These are phyloP conservation scores for Pyronema domesticum DNA, from an alignment of 495 filamentous ascomycete species.

Conservation along the genomic window DNA sequence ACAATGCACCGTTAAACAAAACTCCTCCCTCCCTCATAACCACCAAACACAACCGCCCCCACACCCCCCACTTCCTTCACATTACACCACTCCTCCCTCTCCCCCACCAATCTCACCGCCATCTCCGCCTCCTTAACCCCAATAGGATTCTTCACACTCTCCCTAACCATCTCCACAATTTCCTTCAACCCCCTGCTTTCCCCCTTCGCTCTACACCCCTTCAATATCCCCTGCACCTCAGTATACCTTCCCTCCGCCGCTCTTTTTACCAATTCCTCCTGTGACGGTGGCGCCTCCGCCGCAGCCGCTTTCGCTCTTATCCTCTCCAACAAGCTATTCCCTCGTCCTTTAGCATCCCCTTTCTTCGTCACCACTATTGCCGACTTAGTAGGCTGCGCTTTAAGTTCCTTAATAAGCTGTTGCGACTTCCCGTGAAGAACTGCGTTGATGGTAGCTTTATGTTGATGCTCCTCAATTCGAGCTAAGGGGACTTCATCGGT, in stretches of 20 bases:
- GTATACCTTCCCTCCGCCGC: slow-evolving; percentile 15
- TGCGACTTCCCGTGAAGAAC: slow-evolving; percentile 19
- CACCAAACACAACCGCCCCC: slow-evolving; percentile 17
- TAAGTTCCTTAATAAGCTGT: slow-evolving; percentile 15
- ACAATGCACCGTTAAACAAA: slow-evolving; percentile 15
- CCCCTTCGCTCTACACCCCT: slow-evolving; percentile 11
- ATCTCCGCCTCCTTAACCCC: slow-evolving; percentile 18
- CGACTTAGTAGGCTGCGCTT: slow-evolving; percentile 1
- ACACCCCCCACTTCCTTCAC: slow-evolving; percentile 16
- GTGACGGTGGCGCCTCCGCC: slow-evolving; percentile 11
- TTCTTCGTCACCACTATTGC: slow-evolving; percentile 3
- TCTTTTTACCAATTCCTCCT: slow-evolving; percentile 9
- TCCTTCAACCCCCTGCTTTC: slow-evolving; percentile 17
- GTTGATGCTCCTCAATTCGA: slow-evolving; percentile 12
- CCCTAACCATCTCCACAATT: slow-evolving; percentile 14
- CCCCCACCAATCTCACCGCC: slow-evolving; percentile 16
- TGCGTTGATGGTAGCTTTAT: slow-evolving; percentile 16
- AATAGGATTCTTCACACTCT: slow-evolving; percentile 21
- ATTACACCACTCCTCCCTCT: slow-evolving; percentile 15
- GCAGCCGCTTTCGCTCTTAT: slow-evolving; percentile 21
- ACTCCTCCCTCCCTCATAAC: slow-evolving; percentile 3
- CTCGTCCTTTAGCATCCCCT: slow-evolving; percentile 7
- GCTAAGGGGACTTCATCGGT: slow-evolving; percentile 4
- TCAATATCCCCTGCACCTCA: slow-evolving; percentile 18
- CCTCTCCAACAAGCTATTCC: slow-evolving; percentile 12